Evolutionary conservation across 352 stramenopile species (phyloP).

Genomic region (Phytophthora ramorum): DNA sequence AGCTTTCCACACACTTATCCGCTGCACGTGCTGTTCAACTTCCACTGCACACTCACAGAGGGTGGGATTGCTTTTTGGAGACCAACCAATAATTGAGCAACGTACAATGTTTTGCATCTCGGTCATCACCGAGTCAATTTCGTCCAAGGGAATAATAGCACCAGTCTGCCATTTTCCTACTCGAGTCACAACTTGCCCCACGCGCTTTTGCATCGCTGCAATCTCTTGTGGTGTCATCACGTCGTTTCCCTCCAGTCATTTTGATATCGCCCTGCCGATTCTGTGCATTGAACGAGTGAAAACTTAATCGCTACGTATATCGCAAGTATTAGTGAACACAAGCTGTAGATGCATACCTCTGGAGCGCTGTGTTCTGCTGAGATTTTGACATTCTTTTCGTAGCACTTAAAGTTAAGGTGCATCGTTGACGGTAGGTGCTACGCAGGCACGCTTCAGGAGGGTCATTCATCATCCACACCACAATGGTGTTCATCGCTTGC

Average conservation of each 20-base stretch:
- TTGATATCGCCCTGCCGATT: not conserved
- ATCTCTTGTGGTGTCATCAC: not conserved
- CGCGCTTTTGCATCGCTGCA: not conserved
- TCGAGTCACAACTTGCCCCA: not conserved
- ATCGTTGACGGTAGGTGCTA: not conserved
- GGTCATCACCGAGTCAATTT: not conserved
- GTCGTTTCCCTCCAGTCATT: not conserved
- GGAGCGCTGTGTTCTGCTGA: not conserved
- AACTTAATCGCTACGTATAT: not conserved
- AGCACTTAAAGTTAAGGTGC: not conserved
- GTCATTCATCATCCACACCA: slow-evolving; percentile 2
- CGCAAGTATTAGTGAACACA: not conserved
- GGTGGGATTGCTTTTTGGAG: not conserved
- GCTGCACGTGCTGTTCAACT: not conserved
- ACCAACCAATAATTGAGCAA: not conserved
- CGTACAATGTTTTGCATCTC: slow-evolving; percentile 1
- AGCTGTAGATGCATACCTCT: not conserved
- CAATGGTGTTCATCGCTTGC: not conserved
- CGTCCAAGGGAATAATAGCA: not conserved
- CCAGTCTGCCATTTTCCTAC: not conserved
- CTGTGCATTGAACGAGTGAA: not conserved
- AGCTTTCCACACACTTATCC: not conserved
- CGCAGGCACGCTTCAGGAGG: not conserved
- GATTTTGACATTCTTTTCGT: slow-evolving; percentile 1
- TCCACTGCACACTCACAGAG: not conserved